Percentiles rank a stretch among this genome's conserved stretches.
phyloP scores from a whole-genome alignment of 2,329 filamentous ascomycete genomes.

The Erysiphe pulchra region DNA sequence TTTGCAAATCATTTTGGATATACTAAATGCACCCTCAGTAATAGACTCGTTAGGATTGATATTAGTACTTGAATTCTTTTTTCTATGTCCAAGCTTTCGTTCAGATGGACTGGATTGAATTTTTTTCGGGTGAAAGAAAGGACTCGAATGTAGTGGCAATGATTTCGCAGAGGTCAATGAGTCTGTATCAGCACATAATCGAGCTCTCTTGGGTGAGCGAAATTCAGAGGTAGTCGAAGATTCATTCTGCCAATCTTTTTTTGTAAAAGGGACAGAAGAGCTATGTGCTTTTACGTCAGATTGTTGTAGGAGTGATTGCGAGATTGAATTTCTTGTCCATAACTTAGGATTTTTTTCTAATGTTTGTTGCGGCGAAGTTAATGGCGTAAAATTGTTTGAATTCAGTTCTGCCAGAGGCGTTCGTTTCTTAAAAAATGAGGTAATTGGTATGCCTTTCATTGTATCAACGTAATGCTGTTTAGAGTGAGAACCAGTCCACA shows the following conservation, averaged over 20 bases:
- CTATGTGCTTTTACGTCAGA: slow-evolving; percentile 7
- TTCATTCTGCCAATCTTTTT: slow-evolving; percentile 17
- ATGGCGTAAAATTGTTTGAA: slow-evolving; percentile 36
- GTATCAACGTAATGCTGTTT: slow-evolving; percentile 4
- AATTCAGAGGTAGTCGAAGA: slow-evolving; percentile 17
- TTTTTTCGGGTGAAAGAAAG: slow-evolving; percentile 13
- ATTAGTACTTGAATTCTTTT: slow-evolving; percentile 18
- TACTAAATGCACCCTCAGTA: slow-evolving; percentile 21
- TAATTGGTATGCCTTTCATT: slow-evolving; percentile 28
- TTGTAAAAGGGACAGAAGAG: slow-evolving; percentile 5
- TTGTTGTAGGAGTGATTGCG: slow-evolving; percentile 6
- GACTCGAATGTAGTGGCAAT: slow-evolving; percentile 19
- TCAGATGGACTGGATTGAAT: background rate
- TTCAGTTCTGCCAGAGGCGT: slow-evolving; percentile 40
- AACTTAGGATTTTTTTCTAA: slow-evolving; percentile 25
- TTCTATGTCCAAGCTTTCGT: slow-evolving; percentile 15
- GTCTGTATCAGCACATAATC: slow-evolving; percentile 22
- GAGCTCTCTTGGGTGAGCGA: slow-evolving; percentile 22
- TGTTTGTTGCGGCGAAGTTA: slow-evolving; percentile 9
- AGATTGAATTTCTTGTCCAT: slow-evolving; percentile 26
- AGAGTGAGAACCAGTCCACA: background rate
- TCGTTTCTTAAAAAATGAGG: slow-evolving; percentile 38
- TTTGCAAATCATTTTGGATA: slow-evolving; percentile 5
- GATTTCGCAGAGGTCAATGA: slow-evolving; percentile 13
- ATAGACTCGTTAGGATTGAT: slow-evolving; percentile 27